Base-by-base conservation (phyloP, 1,284 basidiomycete species). In the Trametes polyzona region DNA sequence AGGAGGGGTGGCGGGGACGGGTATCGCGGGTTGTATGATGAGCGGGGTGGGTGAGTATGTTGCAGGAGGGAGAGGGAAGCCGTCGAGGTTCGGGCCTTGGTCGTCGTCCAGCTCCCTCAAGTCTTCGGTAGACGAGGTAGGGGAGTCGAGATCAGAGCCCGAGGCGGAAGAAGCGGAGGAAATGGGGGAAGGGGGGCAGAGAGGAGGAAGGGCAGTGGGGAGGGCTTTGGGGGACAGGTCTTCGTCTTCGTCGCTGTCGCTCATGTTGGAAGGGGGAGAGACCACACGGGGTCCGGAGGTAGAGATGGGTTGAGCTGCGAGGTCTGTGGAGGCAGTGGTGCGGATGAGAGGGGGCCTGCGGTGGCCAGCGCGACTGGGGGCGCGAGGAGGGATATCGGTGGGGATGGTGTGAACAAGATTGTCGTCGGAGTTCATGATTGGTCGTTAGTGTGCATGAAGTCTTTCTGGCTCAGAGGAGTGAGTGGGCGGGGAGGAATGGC, bases 151-250 rank as follows among this genome's bases (percentile, higher is more conserved):
- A 6, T 44, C 53, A 30, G 47, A 51, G 39, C 50, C 44, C 33
- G 48, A 44, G 11, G 48, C 24, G 1, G 60, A 56, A 9, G 48
- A 52, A 7, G 36, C 33, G 11, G 61, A 52, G 4, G 61, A 62
- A 11, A 56, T 43, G 11, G 61, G 61, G 6, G 57, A 62, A 2
- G 57, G 55, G 3, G 61, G 61, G 40, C 52, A 59, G n/a, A 56
- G 52, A 24, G 61, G 52, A 19, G 58, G 44, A 9, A 63, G 58
- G 19, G 47, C 44, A 33, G 58, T 37, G 21, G 51, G 21, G 37
- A 43, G 21, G 3, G 29, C 21, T 10, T 47, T 47, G 19, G 11
- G 11, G 4, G 4, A 14, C 0, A 41, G 44, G 21, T 54, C 52
- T 9, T 54, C 47, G 19, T 55, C 52, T 1, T 43, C 46, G n/a